Evolutionary conservation across 225 moss, liverwort and hornwort genomes (phyloP), one percentile per base, ranked within the genome.

Genomic region (Physcomitrium patens): DNA sequence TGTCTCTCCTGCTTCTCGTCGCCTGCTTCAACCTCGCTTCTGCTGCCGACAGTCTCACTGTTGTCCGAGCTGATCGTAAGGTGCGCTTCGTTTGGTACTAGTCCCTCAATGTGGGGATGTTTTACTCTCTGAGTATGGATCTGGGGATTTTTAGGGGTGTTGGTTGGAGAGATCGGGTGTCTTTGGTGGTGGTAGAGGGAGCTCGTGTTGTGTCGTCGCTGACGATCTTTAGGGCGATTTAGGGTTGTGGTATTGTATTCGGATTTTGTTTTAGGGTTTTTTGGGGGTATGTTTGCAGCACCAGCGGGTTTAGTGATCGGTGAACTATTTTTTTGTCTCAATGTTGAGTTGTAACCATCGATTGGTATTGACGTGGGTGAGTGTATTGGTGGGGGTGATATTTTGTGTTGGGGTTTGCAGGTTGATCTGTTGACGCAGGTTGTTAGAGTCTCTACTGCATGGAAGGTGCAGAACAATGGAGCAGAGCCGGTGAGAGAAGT

Each of bases 341-440:
- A 26, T 61, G 47, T 48, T 48, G 20, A 43, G 31, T 61, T 12
- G 12, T 28, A 24, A 56, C 42, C 13, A 56, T 20, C 2, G 45
- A 24, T 16, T 60, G 44, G 16, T 53, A 37, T 26, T 72, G 20
- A 51, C 28, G 10, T 60, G 49, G 56, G 42, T 15, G 27, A 50
- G 70, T 75, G 62, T 61, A 19, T 26, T 67, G 52, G n/a, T 57
- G 37, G 62, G n/a, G 62, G 69, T 68, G 31, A 37, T 4, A 3
- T 37, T 37, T 24, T 15, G 22, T 52, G 52, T 52, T 57, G 45
- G 63, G 12, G 43, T 65, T 73, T 37, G 76, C 81, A 95, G 95
- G 85, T 95, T 68, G 95, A 95, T 80, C 84, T 95, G 24, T 72
- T 83, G 51, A 75, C 91, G 15, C 92, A 92, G 77, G 85, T 95